A percentile compares a stretch with the other conserved stretches of the same genome.
phyloP scores from a whole-genome alignment of 371 early-diverging fungal species.

The Mortierella sp. region DNA sequence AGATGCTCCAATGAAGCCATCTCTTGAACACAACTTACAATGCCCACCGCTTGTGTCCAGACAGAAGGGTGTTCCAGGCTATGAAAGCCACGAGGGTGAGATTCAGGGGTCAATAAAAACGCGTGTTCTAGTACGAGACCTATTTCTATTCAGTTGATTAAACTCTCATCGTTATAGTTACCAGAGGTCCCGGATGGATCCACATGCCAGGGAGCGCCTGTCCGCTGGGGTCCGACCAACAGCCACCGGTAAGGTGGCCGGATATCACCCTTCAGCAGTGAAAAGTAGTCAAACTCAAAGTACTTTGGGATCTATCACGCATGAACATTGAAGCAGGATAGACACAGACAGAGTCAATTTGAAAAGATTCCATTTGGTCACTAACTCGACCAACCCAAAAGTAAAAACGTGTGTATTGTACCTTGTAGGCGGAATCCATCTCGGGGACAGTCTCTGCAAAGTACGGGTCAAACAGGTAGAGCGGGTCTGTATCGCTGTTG shows the following conservation, averaged over 20 bases:
- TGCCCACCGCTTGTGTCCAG: slow-evolving; percentile 57
- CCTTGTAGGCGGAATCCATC: slow-evolving; percentile 48
- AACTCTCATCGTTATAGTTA: slow-evolving; percentile 14
- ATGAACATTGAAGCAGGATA: too few species aligned
- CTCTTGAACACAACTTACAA: slow-evolving; percentile 20
- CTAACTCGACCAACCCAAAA: background rate
- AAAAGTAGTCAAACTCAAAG: slow-evolving; percentile 53
- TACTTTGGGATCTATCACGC: slow-evolving; percentile 57
- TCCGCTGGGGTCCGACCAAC: slow-evolving; percentile 51
- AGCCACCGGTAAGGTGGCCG: slow-evolving; percentile 58
- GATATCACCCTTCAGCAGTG: slow-evolving; percentile 21
- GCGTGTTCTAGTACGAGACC: too few species aligned
- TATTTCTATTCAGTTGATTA: too few species aligned
- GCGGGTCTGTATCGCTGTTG: slow-evolving; percentile 53
- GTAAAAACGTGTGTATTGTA: background rate
- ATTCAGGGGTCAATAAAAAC: background rate
- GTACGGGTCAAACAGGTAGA: slow-evolving; percentile 55
- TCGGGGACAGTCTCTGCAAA: slow-evolving; percentile 50
- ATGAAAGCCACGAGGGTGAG: background rate
- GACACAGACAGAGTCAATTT: too few species aligned
- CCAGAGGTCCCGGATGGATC: slow-evolving; percentile 60
- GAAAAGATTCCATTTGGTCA: too few species aligned
- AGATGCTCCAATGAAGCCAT: background rate
- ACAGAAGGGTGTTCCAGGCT: slow-evolving; percentile 54
- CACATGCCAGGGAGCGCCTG: slow-evolving; percentile 57